These are phyloP conservation scores for Yarrowia galli DNA, from an alignment of 1,139 yeast genomes.

Conservation along the genomic window DNA sequence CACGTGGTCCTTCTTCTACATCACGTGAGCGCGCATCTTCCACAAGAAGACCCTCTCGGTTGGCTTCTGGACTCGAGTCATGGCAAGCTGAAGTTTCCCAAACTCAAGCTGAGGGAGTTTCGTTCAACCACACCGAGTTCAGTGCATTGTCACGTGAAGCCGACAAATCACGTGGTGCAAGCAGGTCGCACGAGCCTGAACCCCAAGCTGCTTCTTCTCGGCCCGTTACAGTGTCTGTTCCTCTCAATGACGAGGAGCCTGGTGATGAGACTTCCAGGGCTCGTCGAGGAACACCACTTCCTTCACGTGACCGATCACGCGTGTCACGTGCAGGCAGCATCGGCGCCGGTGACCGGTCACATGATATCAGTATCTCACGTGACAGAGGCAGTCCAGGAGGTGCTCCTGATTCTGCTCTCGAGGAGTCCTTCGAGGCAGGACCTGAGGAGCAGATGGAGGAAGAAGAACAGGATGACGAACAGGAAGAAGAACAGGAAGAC, in stretches of 20 bases:
- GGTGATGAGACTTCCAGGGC: not conserved
- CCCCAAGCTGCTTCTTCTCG: too few relatives aligned
- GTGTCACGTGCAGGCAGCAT: not conserved
- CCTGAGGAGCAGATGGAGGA: not conserved
- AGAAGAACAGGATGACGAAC: not conserved
- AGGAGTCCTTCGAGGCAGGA: constrained; percentile 2
- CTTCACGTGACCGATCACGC: constrained; percentile 13
- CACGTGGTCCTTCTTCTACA: not conserved
- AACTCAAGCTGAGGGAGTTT: constrained; percentile 19
- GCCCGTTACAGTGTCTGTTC: not conserved
- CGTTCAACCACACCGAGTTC: not conserved
- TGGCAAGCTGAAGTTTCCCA: constrained; percentile 23
- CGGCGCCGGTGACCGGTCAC: not conserved
- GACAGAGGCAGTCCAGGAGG: constrained; percentile 30
- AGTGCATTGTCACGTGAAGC: not conserved
- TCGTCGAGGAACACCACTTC: constrained; percentile 16
- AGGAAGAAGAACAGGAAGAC: not conserved
- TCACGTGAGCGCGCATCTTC: not conserved
- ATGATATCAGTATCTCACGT: constrained; percentile 22
- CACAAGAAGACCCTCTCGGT: not conserved
- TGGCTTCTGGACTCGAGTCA: constrained; percentile 5
- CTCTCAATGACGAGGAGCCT: constrained; percentile 14
- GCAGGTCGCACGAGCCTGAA: not conserved
- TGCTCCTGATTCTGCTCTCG: constrained; percentile 29
- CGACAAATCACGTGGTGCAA: not conserved